A percentile compares a stretch with the other conserved stretches of the same genome.
Conservation (phyloP, 75 land plant genomes). For the Sequoiadendron giganteum region DNA sequence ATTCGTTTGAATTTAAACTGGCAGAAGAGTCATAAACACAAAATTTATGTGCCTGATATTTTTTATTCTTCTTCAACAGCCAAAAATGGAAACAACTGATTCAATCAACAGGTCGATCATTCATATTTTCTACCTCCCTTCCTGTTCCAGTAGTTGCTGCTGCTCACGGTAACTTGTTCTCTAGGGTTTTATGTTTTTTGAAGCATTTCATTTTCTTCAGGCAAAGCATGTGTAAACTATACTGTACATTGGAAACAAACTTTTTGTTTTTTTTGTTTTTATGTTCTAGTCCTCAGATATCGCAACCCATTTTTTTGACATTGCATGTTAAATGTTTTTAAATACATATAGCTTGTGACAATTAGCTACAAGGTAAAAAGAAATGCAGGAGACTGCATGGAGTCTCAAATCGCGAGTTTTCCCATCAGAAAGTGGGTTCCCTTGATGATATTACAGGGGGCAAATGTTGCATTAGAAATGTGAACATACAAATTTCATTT, state of each 20-base stretch:
- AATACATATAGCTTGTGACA: not conserved
- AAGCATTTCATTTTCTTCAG: not conserved
- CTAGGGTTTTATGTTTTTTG: constrained; percentile 2
- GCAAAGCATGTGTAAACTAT: not conserved
- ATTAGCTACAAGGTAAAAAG: not conserved
- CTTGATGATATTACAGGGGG: not conserved
- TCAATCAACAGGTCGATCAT: constrained; percentile 92
- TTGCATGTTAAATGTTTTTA: not conserved
- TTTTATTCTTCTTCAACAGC: constrained; percentile 41
- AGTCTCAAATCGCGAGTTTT: not conserved
- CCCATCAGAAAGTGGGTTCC: not conserved
- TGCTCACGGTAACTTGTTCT: constrained; percentile 71
- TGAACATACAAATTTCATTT: not conserved
- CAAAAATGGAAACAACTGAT: constrained; percentile 90
- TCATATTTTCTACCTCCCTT: constrained; percentile 94
- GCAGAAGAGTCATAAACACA: not conserved
- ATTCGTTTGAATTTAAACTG: not conserved
- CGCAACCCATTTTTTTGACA: not conserved
- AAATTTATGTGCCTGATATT: not conserved
- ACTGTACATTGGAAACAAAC: not conserved
- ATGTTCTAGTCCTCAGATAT: not conserved
- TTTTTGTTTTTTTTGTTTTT: not conserved
- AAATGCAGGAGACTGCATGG: not conserved
- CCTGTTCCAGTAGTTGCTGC: constrained; percentile 91
- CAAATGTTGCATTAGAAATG: not conserved